Evolutionary conservation across 1,284 basidiomycete genomes (phyloP), one percentile per base, ranked within the genome.

Genomic region (Pseudozyma pruni): DNA sequence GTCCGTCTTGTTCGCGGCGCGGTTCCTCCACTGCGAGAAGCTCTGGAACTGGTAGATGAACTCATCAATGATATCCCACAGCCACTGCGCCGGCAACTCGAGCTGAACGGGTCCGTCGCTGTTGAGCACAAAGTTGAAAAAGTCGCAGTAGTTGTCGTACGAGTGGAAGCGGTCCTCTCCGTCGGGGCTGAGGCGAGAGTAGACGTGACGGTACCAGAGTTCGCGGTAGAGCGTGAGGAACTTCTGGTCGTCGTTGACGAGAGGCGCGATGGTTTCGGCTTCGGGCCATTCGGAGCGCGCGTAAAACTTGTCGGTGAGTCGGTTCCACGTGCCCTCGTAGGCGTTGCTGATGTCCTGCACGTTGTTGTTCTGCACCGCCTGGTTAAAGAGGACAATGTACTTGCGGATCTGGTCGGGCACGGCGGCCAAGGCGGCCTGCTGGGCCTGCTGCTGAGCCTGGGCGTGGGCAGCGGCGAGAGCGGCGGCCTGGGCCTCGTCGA

Each of bases 1-100:
- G 51, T 94, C 93, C 0, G 89, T 88, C 86, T 97, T 97, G 68
- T 87, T 87, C 67, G 90, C 90, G 32, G 90, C 88, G 81, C 91
- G 91, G 37, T 91, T 90, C 55, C 94, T 86, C 90, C 82, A 80
- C 89, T 75, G 93, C 90, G 85, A 97, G 97, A 20, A 81, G 58
- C 91, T 91, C 83, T 96, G 93, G 87, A 95, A 98, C 83, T 98
- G 95, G 85, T 97, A 98, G 77, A 98, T 96, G 84, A 98, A 98
- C 82, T 98, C 95, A 85, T 98, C 95, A 78, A 98, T 91, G 84
- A 98, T 97, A 83, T 98, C 95, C 92, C 94, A 98, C 7, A 98
- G 85, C 95, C 95, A 98, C 83, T 97, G 94, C 66, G 94, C 92
- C 0, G 95, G 95, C 14, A 98, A 88, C 75, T 95, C 90, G 51